Evolutionary conservation across 2,329 filamentous ascomycete genomes (phyloP), one percentile per base, ranked within the genome.

Genomic region (Penicillium sp.): DNA sequence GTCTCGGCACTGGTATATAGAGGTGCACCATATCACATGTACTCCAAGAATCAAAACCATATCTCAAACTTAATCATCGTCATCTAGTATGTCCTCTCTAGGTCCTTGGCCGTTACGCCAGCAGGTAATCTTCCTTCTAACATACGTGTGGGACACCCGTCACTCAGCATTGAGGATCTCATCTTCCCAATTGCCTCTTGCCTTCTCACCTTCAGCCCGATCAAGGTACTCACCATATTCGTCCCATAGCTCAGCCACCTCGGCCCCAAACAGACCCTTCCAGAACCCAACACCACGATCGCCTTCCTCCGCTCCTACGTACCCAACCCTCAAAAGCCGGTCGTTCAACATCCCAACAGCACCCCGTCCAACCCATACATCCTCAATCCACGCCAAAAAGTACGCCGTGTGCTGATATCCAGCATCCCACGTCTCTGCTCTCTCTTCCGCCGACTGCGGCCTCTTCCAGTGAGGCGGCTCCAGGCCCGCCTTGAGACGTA

Each of bases 381-480:
- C 70, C 73, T 96, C 92, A 42, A 97, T 74, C 75, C 90, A 96
- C 48, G 94, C 86, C 45, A 97, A 74, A 63, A 97, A 97, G 70
- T 90, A 97, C 0, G 86, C 94, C 6, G 92, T 97, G 60, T 88
- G 83, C 75, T 96, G 87, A 72, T 97, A 97, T 0, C 92, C 92
- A 35, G 80, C 82, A 70, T 96, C 90, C 92, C 92, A 96, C n/a
- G 81, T 79, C 16, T 81, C 81, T 16, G 78, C 74, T 14, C 70
- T 58, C 25, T 82, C 79, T 2, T 75, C 76, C 2, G 69, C 63
- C 40, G 63, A 65, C 3, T 69, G 68, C 22, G 77, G 75, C 38
- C 72, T 72, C 67, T 83, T 86, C 92, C 92, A 97, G 73, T 96
- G 92, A 44, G 89, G 88, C 36, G 92, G 90, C 8, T 78, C 82